Evolutionary conservation across 306 rosid genomes (phyloP).

Genomic region (Inga laurina): DNA sequence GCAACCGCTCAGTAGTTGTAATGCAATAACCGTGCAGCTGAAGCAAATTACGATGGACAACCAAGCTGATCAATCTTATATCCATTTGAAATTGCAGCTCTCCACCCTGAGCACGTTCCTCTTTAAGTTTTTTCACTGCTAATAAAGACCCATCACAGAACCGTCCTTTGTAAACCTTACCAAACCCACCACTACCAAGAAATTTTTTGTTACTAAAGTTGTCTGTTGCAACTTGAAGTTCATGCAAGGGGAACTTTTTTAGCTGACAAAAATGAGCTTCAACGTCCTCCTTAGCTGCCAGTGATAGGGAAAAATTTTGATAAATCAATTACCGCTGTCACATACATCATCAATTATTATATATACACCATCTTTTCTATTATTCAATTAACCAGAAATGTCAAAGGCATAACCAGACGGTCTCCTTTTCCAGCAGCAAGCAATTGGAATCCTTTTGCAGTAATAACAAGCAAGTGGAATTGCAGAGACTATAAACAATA

Average conservation of each 20-base stretch:
- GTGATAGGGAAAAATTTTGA: neutral
- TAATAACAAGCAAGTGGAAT: slow-evolving; percentile 58
- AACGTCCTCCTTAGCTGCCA: slow-evolving; percentile 28
- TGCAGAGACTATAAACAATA: slow-evolving; percentile 68
- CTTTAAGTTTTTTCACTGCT: slow-evolving; percentile 37
- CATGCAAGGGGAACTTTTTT: slow-evolving; percentile 29
- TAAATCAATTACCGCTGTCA: slow-evolving; percentile 19
- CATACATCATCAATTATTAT: neutral
- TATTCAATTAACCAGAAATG: slow-evolving; percentile 65
- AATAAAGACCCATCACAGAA: slow-evolving; percentile 24
- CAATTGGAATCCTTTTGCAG: too few relatives aligned
- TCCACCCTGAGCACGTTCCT: slow-evolving; percentile 25
- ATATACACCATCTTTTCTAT: neutral
- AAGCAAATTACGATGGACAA: slow-evolving; percentile 26
- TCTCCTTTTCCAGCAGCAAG: slow-evolving; percentile 45
- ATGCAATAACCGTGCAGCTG: slow-evolving; percentile 36
- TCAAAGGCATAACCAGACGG: slow-evolving; percentile 64
- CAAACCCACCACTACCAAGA: slow-evolving; percentile 26
- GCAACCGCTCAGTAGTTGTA: slow-evolving; percentile 34
- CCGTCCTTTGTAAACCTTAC: slow-evolving; percentile 31
- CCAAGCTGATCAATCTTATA: neutral
- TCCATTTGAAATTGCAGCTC: slow-evolving; percentile 1
- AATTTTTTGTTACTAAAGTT: slow-evolving; percentile 11
- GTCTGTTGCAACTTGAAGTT: slow-evolving; percentile 25
- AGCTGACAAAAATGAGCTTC: slow-evolving; percentile 32